A percentile compares a stretch with the other conserved stretches of the same genome.
phyloP scores from a whole-genome alignment of 2,329 filamentous ascomycete genomes.

The Aspergillus aculeatus region DNA sequence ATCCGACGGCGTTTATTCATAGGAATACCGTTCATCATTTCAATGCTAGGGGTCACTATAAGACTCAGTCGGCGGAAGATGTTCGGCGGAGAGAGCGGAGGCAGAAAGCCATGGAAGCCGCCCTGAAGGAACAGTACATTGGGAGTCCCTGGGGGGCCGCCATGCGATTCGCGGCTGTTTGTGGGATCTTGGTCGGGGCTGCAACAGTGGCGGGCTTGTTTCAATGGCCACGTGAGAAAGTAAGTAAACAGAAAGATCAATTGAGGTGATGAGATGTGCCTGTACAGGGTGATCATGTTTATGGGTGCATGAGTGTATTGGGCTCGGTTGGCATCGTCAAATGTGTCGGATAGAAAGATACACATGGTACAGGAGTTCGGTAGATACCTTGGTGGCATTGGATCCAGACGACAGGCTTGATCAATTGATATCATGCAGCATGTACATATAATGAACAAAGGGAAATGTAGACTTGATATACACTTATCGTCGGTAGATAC shows the following conservation, averaged over 20 bases:
- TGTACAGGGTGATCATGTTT: not conserved
- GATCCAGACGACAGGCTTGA: not conserved
- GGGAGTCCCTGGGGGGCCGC: conserved; percentile 29
- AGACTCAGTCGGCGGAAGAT: conserved; percentile 69
- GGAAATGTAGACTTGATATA: conserved; percentile 35
- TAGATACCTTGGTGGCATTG: not conserved
- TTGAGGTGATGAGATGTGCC: not conserved
- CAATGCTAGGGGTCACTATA: conserved; percentile 68
- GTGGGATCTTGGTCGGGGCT: conserved; percentile 37
- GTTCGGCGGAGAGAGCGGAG: conserved; percentile 48
- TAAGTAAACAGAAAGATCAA: conserved; percentile 3
- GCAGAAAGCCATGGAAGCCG: conserved; percentile 37
- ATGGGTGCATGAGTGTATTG: not conserved
- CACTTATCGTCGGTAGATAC: conserved; percentile 30
- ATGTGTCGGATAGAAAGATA: not conserved
- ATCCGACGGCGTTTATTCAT: conserved; percentile 39
- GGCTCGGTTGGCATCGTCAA: not conserved
- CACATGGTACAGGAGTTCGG: not conserved
- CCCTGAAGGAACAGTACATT: conserved; percentile 24
- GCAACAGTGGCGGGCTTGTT: conserved; percentile 30
- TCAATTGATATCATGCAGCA: not conserved
- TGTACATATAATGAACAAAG: conserved; percentile 21
- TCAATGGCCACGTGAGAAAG: conserved; percentile 9
- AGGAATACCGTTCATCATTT: conserved; percentile 70
- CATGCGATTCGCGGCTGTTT: conserved; percentile 39